A percentile compares a stretch with the other conserved stretches of the same genome.
These are phyloP conservation scores for Peronosclerospora sorghi DNA, from an alignment of 352 stramenopile genomes.

Conservation along the genomic window DNA sequence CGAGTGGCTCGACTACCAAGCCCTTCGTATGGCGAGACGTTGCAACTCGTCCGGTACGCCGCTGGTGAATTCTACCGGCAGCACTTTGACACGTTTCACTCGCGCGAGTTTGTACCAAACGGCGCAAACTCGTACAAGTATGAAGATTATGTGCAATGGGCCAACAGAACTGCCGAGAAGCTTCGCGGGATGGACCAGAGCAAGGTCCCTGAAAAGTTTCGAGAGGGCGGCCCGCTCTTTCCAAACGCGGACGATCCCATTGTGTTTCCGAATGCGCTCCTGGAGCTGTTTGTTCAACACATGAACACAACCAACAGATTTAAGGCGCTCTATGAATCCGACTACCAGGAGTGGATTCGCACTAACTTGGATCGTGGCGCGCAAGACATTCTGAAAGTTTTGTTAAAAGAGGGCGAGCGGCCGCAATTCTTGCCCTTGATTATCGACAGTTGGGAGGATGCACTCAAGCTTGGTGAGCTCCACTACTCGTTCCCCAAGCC, in stretches of 20 bases:
- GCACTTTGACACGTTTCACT: conserved; percentile 79
- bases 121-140: conserved; percentile 18
- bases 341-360: conserved; percentile 52
- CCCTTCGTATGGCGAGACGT: conserved; percentile 47
- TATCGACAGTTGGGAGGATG: conserved; percentile 52
- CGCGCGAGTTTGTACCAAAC: conserved; percentile 56
- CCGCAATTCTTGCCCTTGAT: conserved; percentile 48
- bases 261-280: conserved; percentile 50
- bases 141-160: conserved; percentile 62
- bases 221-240: conserved; percentile 44
- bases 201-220: conserved; percentile 45
- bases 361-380: conserved; percentile 29
- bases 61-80: conserved; percentile 77
- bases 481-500: conserved; percentile 64
- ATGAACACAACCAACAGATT: conserved; percentile 51
- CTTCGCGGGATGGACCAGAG: conserved; percentile 30
- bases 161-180: conserved; percentile 42
- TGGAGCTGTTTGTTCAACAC: conserved; percentile 47
- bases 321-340: conserved; percentile 37
- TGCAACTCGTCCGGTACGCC: conserved; percentile 71
- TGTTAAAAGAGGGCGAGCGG: conserved; percentile 21
- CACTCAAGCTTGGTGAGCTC: conserved; percentile 39
- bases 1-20: conserved; percentile 55
- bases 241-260: conserved; percentile 38
- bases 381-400: conserved; percentile 26